Evolutionary conservation across 345 rosid species (phyloP).

Genomic region (Pistacia integerrima): DNA sequence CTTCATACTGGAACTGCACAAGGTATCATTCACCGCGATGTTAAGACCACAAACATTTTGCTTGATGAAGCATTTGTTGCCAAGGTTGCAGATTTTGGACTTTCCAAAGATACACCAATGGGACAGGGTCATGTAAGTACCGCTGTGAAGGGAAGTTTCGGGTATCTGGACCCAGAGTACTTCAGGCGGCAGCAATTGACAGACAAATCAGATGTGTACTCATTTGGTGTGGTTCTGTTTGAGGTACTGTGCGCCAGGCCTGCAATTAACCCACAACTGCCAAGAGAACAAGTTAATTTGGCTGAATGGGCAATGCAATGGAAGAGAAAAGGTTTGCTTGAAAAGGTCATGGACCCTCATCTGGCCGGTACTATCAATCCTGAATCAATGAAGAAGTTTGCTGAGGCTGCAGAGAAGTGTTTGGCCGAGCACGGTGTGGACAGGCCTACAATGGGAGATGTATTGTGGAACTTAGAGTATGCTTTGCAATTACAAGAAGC

Average conservation of each 20-base stretch:
- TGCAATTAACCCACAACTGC: constrained; percentile 49
- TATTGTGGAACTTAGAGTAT: constrained; percentile 65
- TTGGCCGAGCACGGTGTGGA: constrained; percentile 56
- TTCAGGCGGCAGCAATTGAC: constrained; percentile 57
- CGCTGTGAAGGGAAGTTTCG: constrained; percentile 60
- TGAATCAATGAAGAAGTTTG: constrained; percentile 54
- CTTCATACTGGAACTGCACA: constrained; percentile 90
- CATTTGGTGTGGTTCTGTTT: constrained; percentile 53
- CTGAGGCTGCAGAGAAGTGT: constrained; percentile 62
- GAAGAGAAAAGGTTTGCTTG: constrained; percentile 52
- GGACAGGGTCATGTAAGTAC: constrained; percentile 77
- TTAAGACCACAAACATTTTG: constrained; percentile 76
- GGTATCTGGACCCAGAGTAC: constrained; percentile 59
- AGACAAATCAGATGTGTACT: constrained; percentile 56
- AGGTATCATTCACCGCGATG: constrained; percentile 87
- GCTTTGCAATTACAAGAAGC: constrained; percentile 82
- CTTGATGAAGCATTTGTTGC: constrained; percentile 81
- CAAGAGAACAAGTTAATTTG: constrained; percentile 57
- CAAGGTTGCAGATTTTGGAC: constrained; percentile 80
- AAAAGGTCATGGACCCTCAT: constrained; percentile 50
- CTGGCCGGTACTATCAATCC: constrained; percentile 39
- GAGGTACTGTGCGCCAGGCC: constrained; percentile 53
- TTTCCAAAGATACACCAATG: constrained; percentile 72
- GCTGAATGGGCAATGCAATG: constrained; percentile 72
- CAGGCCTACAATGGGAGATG: constrained; percentile 72